Conservation (phyloP, 1,284 basidiomycete genomes). For the Polyporus tsugae region DNA sequence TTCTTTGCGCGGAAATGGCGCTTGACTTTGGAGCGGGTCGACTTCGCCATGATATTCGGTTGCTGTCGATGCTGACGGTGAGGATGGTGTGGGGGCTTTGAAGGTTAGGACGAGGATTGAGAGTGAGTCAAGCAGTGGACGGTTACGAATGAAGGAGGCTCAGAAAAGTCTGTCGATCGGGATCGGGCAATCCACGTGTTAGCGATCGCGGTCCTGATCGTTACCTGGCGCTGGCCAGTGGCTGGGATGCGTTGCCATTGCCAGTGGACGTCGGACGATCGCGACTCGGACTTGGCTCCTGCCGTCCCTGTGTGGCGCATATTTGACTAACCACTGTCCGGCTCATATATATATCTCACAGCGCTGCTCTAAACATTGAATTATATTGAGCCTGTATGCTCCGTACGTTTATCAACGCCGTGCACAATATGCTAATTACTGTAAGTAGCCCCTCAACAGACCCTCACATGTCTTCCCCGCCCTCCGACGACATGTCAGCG, state of each 20-base stretch:
- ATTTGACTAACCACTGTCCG: neutral
- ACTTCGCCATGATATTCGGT: constrained; percentile 83
- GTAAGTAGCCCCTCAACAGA: neutral
- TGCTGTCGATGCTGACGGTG: constrained; percentile 6
- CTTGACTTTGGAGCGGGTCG: constrained; percentile 89
- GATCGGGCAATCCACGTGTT: constrained; percentile 28
- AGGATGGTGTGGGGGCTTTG: neutral
- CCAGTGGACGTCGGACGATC: too few species aligned
- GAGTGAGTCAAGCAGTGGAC: constrained; percentile 5
- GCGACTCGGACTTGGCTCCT: neutral
- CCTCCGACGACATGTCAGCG: constrained; percentile 38
- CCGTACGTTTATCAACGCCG: neutral
- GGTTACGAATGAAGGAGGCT: constrained; percentile 12
- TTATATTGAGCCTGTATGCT: neutral
- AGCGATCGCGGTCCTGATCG: constrained; percentile 19
- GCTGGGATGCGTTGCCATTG: too few species aligned
- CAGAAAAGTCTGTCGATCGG: constrained; percentile 31
- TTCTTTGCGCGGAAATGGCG: constrained; percentile 87
- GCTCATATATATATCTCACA: neutral
- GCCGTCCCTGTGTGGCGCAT: too few species aligned
- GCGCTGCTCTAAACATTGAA: neutral
- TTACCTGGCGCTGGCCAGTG: too few species aligned
- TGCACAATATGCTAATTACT: neutral
- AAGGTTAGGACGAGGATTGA: neutral
- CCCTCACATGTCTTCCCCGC: neutral